Base-by-base conservation (phyloP, 2,329 filamentous ascomycete species). In the Alternaria metachromatica region DNA sequence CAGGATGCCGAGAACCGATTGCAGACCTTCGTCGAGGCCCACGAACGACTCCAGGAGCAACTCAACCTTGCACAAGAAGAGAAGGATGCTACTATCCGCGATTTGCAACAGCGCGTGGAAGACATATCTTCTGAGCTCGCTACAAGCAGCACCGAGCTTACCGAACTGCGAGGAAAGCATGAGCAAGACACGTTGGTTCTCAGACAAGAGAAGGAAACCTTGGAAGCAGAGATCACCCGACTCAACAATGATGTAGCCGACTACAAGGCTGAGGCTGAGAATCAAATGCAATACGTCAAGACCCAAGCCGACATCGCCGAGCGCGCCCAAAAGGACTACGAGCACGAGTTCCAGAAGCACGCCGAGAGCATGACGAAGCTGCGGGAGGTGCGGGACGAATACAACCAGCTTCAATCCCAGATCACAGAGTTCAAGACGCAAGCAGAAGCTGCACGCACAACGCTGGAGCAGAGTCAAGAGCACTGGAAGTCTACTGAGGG, bases 281-380 rank as follows among this genome's bases (percentile, higher is more conserved):
- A 92, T 76, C 92, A 97, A 76, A 93, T 96, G 76, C 92, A 97
- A 72, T 94, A 98, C 73, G 88, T 98, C 45, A 94, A 96, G 65
- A 90, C 93, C 0, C 96, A 99, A 80, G 94, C 95, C 26, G 92
- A 96, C 48, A 98, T 99, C 74, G 94, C 96, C 3, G 90, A 93
- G 57, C 92, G 93, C 78, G 94, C 96, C 4, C 96, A 99, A 78
- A 91, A 97, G 76, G 94, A 96, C 71, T 99, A 99, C 76, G 96
- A 99, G 79, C 90, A 90, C 66, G 96, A 99, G 79, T 86, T 99
- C 11, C 88, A 97, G 73, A 97, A 96, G 82, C 96, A 99, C 80
- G 95, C 94, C 2, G 93, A 97, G 69, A 96, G 95, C n/a, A 93
- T 95, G 12, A 94, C 94, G 80, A 88, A 89, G 37, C 85, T 97